Evolutionary conservation across 257 asterid genomes (phyloP).

Genomic region (Solanum chmielewskii): DNA sequence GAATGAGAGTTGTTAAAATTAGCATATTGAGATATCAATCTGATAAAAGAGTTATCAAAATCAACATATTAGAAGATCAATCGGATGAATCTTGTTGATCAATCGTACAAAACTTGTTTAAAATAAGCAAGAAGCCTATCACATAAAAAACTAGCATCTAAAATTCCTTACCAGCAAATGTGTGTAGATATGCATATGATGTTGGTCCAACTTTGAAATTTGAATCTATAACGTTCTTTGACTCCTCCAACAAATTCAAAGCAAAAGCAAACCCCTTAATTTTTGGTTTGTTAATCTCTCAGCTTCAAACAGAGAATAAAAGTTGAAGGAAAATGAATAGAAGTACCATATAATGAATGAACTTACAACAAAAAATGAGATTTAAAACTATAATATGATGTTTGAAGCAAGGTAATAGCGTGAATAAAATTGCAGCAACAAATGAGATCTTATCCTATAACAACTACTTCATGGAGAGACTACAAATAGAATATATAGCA

Average conservation of each 20-base stretch:
- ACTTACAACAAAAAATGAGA: neutral
- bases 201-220: conserved; percentile 80
- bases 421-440: too few species aligned
- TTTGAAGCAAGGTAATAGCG: neutral
- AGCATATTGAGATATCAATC: too few species aligned
- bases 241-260: conserved; percentile 56
- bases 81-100: neutral
- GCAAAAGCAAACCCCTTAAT: conserved; percentile 64
- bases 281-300: conserved; percentile 91
- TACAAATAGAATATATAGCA: too few species aligned
- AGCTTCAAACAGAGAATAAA: conserved; percentile 61
- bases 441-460: too few species aligned
- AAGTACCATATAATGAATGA: neutral
- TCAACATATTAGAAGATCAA: too few species aligned
- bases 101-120: neutral
- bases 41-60: too few species aligned
- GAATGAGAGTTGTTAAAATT: too few species aligned
- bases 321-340: neutral
- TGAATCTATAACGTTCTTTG: conserved; percentile 79
- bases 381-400: neutral
- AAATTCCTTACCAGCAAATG: conserved; percentile 8
- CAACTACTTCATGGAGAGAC: too few species aligned
- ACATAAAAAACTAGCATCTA: neutral
- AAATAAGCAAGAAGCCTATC: neutral
- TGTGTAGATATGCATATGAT: conserved; percentile 79